Evolutionary conservation across 2,329 filamentous ascomycete species (phyloP), one percentile per base, ranked within the genome.

Genomic region (Stagonosporopsis cucurbitacearum): DNA sequence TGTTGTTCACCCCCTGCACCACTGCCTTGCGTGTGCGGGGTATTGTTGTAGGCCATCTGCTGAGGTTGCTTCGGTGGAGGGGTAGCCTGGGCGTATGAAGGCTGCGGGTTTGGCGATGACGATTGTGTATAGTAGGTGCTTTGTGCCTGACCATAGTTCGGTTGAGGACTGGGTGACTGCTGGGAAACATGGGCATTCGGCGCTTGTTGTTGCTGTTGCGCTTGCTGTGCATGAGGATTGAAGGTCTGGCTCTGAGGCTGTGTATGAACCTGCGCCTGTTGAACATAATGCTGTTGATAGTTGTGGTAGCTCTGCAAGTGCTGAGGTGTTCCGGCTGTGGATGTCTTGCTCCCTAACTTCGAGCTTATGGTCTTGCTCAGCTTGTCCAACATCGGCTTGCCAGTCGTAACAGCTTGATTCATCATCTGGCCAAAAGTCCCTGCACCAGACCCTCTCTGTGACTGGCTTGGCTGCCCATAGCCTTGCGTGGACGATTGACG

Each of bases 361-460:
- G 70, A 72, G 64, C 68, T 73, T 23, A 75, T 71, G 8, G 68
- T 70, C 65, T 75, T 75, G 40, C 68, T 65, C 35, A 75, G 45
- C 56, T 74, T 75, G 52, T 74, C 68, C 46, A 74, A 28, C 66
- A 74, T 70, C 1, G 72, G 72, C 58, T 74, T 75, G n/a, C 69
- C 63, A 0, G 66, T 72, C 2, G 69, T 71, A 8, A 75, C 70
- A 2, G 71, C 72, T 52, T 74, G 72, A 28, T 75, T 70, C 58
- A 75, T 60, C 61, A 72, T 72, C 32, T 67, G 62, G 1, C 70
- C 70, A 39, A 74, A 67, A 5, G 58, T 55, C 0, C 64, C 67
- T 2, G 57, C 64, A n/a, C 54, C 41, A 22, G 13, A 3, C 30
- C 58, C 43, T 57, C 69, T 72, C 11, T 67, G 58, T 11, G 59